Percentiles rank a stretch among this genome's conserved stretches.
Evolutionary conservation across 2,329 filamentous ascomycete species (phyloP).

Genomic region (Alternaria sp.): DNA sequence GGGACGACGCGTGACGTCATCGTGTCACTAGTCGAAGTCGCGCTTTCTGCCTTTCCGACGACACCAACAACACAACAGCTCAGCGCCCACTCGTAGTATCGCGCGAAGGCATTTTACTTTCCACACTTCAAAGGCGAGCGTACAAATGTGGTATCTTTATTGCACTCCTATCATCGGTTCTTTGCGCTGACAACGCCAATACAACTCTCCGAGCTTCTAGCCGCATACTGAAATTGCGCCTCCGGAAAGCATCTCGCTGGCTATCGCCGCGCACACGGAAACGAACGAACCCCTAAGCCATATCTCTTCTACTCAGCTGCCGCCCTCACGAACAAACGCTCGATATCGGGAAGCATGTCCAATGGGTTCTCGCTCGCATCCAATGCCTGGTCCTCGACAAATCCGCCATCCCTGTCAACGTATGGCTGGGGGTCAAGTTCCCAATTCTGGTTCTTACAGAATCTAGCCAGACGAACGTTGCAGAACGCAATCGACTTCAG

Average conservation of each 20-base stretch:
- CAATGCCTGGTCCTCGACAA: not conserved
- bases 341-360: not conserved
- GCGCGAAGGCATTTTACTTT: not conserved
- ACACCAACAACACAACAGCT: not conserved
- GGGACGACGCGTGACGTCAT: not conserved
- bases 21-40: not conserved
- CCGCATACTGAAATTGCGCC: not conserved
- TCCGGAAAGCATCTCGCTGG: not conserved
- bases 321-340: not conserved
- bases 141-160: not conserved
- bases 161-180: not conserved
- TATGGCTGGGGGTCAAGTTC: not conserved
- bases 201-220: not conserved
- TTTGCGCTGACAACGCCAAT: not conserved
- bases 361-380: not conserved
- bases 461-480: not conserved
- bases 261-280: not conserved
- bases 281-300: not conserved
- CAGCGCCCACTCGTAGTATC: not conserved
- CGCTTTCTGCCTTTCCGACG: not conserved
- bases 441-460: not conserved
- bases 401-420: not conserved
- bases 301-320: not conserved
- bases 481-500: not conserved
- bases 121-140: not conserved